phyloP scores from a whole-genome alignment of 2,329 filamentous ascomycete genomes.

The Penicillium verrucosum region DNA sequence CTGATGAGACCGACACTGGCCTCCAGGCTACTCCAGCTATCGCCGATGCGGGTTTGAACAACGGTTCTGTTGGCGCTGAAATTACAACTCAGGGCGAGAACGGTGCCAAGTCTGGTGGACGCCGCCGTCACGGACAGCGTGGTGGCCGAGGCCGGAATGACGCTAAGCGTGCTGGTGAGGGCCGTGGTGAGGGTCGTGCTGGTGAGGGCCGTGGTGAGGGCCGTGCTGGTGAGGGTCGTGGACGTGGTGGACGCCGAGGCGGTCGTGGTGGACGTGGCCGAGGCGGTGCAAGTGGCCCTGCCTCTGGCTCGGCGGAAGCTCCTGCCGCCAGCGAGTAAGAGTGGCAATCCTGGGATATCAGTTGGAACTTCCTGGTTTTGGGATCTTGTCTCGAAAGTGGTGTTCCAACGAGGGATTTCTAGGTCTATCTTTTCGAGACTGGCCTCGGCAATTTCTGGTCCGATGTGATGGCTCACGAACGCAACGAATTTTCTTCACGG shows the following conservation, averaged over 20 bases:
- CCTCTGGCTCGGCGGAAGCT: slow-evolving; percentile 8
- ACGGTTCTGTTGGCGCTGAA: slow-evolving; percentile 52
- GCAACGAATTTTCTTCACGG: slow-evolving; percentile 34
- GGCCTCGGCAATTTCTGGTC: slow-evolving; percentile 12
- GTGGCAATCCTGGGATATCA: slow-evolving; percentile 1
- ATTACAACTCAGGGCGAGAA: slow-evolving; percentile 37
- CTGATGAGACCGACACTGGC: slow-evolving; percentile 69
- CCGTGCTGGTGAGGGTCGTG: slow-evolving; percentile 30
- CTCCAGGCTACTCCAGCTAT: slow-evolving; percentile 59
- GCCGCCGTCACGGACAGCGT: slow-evolving; percentile 27
- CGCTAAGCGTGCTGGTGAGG: slow-evolving; percentile 24
- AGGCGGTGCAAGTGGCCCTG: slow-evolving; percentile 28
- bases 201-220: too few species aligned
- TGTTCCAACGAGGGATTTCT: slow-evolving; percentile 7
- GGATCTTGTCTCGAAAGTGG: background rate
- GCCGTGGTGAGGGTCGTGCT: slow-evolving; percentile 17
- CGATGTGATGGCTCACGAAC: slow-evolving; percentile 39
- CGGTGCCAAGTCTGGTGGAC: slow-evolving; percentile 44
- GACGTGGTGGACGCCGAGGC: slow-evolving; percentile 28
- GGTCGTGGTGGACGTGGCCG: slow-evolving; percentile 22
- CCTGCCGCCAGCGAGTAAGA: slow-evolving; percentile 13
- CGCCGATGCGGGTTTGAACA: slow-evolving; percentile 58
- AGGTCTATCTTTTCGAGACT: slow-evolving; percentile 9
- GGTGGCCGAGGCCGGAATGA: slow-evolving; percentile 38
- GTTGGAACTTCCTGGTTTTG: background rate